phyloP scores from a whole-genome alignment of 2,329 filamentous ascomycete genomes.

The Ustulina deusta region DNA sequence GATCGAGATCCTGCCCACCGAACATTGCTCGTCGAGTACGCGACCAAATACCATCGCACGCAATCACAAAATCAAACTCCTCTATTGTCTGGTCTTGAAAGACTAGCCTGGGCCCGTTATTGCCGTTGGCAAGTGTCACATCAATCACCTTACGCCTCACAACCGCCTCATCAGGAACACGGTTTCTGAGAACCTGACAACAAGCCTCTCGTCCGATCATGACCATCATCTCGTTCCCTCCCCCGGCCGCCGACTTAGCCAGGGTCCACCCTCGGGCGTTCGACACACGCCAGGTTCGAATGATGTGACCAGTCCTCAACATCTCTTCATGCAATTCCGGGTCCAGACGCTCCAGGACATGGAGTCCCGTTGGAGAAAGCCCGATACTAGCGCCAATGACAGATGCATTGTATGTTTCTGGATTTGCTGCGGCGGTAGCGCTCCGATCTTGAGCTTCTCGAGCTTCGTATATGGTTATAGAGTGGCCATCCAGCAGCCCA shows the following conservation, averaged over 20 bases:
- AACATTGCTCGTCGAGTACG: conserved; percentile 33
- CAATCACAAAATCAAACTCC: conserved; percentile 36
- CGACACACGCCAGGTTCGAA: conserved; percentile 35
- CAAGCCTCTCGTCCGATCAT: conserved; percentile 38
- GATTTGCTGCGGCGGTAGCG: conserved; percentile 4
- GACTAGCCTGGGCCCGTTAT: conserved; percentile 29
- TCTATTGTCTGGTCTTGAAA: conserved; percentile 32
- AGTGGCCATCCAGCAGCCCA: conserved; percentile 26
- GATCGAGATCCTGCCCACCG: conserved; percentile 25
- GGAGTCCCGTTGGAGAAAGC: conserved; percentile 29
- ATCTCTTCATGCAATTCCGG: conserved; percentile 28
- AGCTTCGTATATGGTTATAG: conserved; percentile 33
- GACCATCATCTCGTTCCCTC: conserved; percentile 29
- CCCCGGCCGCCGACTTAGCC: conserved; percentile 9
- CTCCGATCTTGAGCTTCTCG: conserved; percentile 21
- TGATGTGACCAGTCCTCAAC: conserved; percentile 32
- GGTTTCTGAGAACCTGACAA: conserved; percentile 32
- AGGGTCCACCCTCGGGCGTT: conserved; percentile 36
- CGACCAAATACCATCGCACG: conserved; percentile 37
- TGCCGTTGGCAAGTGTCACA: conserved; percentile 32
- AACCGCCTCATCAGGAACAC: conserved; percentile 27
- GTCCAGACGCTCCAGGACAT: conserved; percentile 29
- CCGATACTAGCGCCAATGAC: conserved; percentile 35
- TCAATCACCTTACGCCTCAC: conserved; percentile 35
- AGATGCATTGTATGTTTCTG: conserved; percentile 34